A percentile compares a stretch with the other conserved stretches of the same genome.
These are phyloP conservation scores for Mycena floridula DNA, from an alignment of 768 basidiomycete genomes.

Conservation along the genomic window DNA sequence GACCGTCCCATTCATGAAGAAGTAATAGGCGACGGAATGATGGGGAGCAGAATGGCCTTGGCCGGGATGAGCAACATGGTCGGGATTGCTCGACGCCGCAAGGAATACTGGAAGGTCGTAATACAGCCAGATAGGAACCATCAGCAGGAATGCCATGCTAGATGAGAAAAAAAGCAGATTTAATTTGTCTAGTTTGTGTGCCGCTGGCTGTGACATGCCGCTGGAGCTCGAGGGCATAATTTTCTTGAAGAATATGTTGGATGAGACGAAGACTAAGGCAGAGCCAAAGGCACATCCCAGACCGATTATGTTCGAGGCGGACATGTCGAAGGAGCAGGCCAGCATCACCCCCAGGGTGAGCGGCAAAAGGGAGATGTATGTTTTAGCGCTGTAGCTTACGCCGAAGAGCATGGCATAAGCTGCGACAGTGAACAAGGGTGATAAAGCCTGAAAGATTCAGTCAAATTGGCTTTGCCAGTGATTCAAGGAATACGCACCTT, in stretches of 20 bases:
- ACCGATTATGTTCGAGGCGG: constrained; percentile 79
- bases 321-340: constrained; percentile 90
- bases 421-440: constrained; percentile 94
- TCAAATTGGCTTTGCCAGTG: neutral
- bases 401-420: constrained; percentile 92
- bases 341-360: constrained; percentile 96
- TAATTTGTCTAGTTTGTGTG: constrained; percentile 91
- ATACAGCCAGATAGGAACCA: constrained; percentile 94
- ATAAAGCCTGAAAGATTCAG: constrained; percentile 63
- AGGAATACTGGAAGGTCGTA: constrained; percentile 76
- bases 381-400: constrained; percentile 87
- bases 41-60: constrained; percentile 39
- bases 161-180: constrained; percentile 95
- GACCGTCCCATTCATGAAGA: constrained; percentile 90
- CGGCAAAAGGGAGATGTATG: constrained; percentile 91
- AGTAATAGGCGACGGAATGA: constrained; percentile 75
- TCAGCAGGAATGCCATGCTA: constrained; percentile 87
- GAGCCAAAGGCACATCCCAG: constrained; percentile 96
- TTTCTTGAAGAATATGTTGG: constrained; percentile 99
- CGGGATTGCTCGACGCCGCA: constrained; percentile 30
- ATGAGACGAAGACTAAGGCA: constrained; percentile 93
- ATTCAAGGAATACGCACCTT: constrained; percentile 56
- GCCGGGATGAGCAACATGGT: constrained; percentile 37
- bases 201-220: constrained; percentile 24
- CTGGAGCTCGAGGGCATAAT: constrained; percentile 72